A percentile compares a stretch with the other conserved stretches of the same genome.
Conservation (phyloP, 2,329 filamentous ascomycete species). For the Pestalotiopsis sp. region DNA sequence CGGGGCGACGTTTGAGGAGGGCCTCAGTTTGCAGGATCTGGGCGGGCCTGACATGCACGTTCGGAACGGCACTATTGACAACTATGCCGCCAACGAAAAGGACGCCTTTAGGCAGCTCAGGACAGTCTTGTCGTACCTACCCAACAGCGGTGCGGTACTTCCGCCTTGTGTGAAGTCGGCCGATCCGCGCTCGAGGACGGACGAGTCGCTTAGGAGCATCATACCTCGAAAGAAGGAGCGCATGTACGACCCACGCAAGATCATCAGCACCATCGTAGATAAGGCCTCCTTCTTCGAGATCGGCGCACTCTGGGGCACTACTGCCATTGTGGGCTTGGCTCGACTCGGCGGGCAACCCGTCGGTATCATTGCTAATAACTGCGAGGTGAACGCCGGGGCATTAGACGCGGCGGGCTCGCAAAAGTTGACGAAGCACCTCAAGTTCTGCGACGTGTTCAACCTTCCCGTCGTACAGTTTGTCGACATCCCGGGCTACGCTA, state of each 20-base stretch:
- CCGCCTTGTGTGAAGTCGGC: conserved; percentile 50
- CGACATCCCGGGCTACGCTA: conserved; percentile 65
- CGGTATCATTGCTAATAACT: conserved; percentile 63
- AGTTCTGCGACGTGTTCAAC: conserved; percentile 69
- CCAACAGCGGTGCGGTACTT: conserved; percentile 57
- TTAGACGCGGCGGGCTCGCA: conserved; percentile 63
- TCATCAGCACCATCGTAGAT: conserved; percentile 62
- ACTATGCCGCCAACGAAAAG: conserved; percentile 61
- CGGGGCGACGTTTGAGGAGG: conserved; percentile 67
- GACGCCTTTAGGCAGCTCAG: conserved; percentile 65
- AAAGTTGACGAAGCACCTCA: conserved; percentile 62
- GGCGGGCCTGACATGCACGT: conserved; percentile 65
- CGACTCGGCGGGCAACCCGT: conserved; percentile 59
- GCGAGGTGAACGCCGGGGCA: conserved; percentile 64
- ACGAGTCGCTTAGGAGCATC: conserved; percentile 53
- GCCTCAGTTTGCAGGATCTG: conserved; percentile 58
- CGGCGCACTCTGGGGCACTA: conserved; percentile 63
- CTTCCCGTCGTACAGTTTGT: conserved; percentile 66
- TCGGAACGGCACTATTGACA: conserved; percentile 69
- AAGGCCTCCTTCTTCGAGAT: conserved; percentile 64
- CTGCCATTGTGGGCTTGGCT: conserved; percentile 63
- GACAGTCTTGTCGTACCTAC: conserved; percentile 59
- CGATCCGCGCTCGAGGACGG: conserved; percentile 53
- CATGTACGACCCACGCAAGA: conserved; percentile 62
- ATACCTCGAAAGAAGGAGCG: conserved; percentile 60